Evolutionary conservation across 192 early-diverging fungal species (phyloP).

Genomic region (Bifiguratus adelaidae): DNA sequence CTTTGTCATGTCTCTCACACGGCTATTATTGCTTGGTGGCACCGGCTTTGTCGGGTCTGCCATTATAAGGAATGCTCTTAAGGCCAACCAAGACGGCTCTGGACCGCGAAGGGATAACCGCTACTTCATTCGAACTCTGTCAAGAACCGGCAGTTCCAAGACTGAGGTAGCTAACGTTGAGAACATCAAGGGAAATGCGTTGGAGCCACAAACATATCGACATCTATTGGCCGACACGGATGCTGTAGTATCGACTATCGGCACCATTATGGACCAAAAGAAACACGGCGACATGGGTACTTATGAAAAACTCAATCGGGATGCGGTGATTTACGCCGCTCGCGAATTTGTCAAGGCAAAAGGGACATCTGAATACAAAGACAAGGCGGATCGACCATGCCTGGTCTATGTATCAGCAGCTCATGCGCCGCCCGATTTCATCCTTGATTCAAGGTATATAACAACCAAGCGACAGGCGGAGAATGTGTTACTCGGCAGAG

Average conservation of each 20-base stretch:
- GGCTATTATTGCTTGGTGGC: no score
- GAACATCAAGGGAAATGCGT: slow-evolving; percentile 8
- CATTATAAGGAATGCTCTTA: slow-evolving; percentile 1
- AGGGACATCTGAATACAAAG: not conserved
- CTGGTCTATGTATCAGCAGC: slow-evolving; percentile 13
- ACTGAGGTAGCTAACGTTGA: not conserved
- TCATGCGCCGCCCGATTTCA: slow-evolving; percentile 3
- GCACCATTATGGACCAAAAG: slow-evolving; percentile 6
- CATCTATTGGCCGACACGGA: not conserved
- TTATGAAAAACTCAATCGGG: slow-evolving; percentile 11
- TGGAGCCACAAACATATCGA: not conserved
- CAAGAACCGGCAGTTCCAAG: not conserved
- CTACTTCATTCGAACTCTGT: slow-evolving; percentile 1
- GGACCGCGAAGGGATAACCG: no score
- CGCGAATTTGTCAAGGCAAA: slow-evolving; percentile 4
- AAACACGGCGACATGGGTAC: slow-evolving; percentile 3
- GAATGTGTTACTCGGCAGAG: slow-evolving; percentile 1
- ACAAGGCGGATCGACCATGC: slow-evolving; percentile 2
- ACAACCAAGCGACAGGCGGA: slow-evolving; percentile 12
- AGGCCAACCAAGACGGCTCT: not conserved
- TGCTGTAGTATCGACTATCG: slow-evolving; percentile 10
- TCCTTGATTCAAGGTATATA: slow-evolving; percentile 9
- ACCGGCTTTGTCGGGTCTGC: slow-evolving; percentile 6
- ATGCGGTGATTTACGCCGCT: slow-evolving; percentile 6
- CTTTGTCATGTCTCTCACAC: no score